Evolutionary conservation across 1,284 basidiomycete species (phyloP).

Genomic region (Sporisorium scitamineum): DNA sequence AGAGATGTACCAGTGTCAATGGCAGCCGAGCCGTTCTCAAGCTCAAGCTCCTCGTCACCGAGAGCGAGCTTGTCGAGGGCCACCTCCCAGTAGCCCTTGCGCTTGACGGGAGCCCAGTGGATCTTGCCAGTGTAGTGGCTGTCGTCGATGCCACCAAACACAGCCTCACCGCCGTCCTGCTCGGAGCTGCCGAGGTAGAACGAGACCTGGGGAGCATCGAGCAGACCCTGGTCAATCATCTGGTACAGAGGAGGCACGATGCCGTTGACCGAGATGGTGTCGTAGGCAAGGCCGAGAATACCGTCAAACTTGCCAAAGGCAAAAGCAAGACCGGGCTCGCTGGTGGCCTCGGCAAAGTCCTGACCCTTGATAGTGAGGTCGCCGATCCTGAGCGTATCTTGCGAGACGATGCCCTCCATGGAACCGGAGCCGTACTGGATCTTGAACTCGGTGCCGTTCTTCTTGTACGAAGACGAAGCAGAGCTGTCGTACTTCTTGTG

Average conservation of each 20-base stretch:
- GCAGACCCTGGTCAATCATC: constrained; percentile 85
- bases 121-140: constrained; percentile 85
- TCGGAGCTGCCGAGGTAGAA: constrained; percentile 93
- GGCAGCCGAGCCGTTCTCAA: constrained; percentile 86
- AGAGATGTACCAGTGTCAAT: constrained; percentile 84
- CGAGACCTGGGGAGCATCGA: constrained; percentile 89
- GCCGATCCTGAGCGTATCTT: constrained; percentile 84
- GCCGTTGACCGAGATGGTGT: constrained; percentile 95
- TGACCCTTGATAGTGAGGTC: constrained; percentile 82
- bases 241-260: constrained; percentile 95
- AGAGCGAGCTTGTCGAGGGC: constrained; percentile 70
- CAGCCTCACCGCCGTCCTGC: constrained; percentile 88
- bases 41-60: constrained; percentile 80
- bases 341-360: constrained; percentile 95
- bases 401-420: constrained; percentile 95
- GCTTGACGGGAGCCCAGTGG: constrained; percentile 88
- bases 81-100: constrained; percentile 92
- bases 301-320: constrained; percentile 92
- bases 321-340: constrained; percentile 96
- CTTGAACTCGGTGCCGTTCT: constrained; percentile 89
- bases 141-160: constrained; percentile 91
- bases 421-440: constrained; percentile 98
- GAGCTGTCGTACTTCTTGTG: constrained; percentile 91
- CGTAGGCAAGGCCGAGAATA: constrained; percentile 93
- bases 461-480: constrained; percentile 86